Percentiles rank a stretch among this genome's conserved stretches.
Evolutionary conservation across 495 filamentous ascomycete genomes (phyloP).

Genomic region (Trichoderma reesei): DNA sequence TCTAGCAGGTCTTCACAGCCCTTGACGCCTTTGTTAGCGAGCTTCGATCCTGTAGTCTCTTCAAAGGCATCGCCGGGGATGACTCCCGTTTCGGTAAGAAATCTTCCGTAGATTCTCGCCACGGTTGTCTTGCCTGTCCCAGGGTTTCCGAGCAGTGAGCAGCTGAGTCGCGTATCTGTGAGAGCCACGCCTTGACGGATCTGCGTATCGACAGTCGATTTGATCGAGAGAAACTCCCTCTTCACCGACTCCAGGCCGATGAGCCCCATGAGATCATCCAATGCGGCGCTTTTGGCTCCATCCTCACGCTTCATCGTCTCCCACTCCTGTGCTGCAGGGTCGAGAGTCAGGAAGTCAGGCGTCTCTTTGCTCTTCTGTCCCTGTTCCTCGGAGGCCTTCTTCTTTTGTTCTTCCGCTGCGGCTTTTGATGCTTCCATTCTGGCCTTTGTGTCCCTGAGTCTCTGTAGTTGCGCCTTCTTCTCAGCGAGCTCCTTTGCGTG

Average conservation of each 20-base stretch:
- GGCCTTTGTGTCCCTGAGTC: conserved; percentile 13
- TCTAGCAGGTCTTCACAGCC: conserved; percentile 52
- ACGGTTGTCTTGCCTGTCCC: conserved; percentile 82
- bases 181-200: conserved; percentile 48
- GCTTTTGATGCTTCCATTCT: conserved; percentile 12
- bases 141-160: conserved; percentile 65
- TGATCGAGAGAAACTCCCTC: conserved; percentile 47
- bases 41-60: conserved; percentile 60
- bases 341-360: neutral
- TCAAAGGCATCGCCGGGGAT: conserved; percentile 45
- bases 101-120: conserved; percentile 63
- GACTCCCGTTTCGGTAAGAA: conserved; percentile 51
- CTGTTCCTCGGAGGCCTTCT: neutral
- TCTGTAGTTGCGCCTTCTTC: conserved; percentile 21
- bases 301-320: conserved; percentile 44
- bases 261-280: conserved; percentile 60
- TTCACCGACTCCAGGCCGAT: conserved; percentile 57
- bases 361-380: neutral
- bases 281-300: conserved; percentile 37
- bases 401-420: neutral
- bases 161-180: conserved; percentile 50
- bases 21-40: conserved; percentile 53
- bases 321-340: conserved; percentile 46
- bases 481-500: conserved; percentile 37
- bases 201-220: conserved; percentile 53